Base-by-base conservation (phyloP, 1,284 basidiomycete genomes). In the Tremellales sp. region DNA sequence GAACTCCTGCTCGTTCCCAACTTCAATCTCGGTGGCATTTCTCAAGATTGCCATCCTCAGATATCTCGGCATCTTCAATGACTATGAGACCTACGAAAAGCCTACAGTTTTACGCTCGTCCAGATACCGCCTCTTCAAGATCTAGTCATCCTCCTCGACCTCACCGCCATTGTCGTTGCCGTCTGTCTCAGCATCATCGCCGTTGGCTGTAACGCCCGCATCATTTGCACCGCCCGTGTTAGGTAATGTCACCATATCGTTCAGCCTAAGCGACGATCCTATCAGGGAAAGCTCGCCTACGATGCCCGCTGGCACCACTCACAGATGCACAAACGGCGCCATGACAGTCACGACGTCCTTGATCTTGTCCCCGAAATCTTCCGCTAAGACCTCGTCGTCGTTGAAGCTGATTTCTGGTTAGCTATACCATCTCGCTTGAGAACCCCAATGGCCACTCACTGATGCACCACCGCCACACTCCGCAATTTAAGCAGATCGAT, bases 401-500 rank as follows among this genome's bases (percentile, higher is more conserved):
- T 76, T 75, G 66, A 93, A 91, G 31, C 87, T 91, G 31, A 10
- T 28, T 18, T 7, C 35, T 8, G 10, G 36, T 49, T 40, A 59
- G 51, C 38, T 18, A 7, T 21, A 3, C 13, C 31, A 25, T 21
- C 35, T 43, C 19, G 6, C 18, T 28, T 19, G 16, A 38, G 5
- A 26, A 43, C 34, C 27, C 4, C n/a, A 19, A 29, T 13, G n/a
- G 6, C 9, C 13, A 75, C 80, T 47, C 57, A 88, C 87, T 69
- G 70, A 58, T 82, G 78, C 0, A 79, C 67, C 1, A 92, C 89
- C 4, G 78, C 81, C 34, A 91, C 81, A 22, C 84, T 84, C 29
- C 89, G 81, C 55, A 88, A 84, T 67, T 88, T 89, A 53, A 94
- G 71, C 46, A 93, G 71, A 64, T 89, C 87, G 52, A 93, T 93